Evolutionary conservation across 139 green algal genomes (phyloP).

Genomic region (Chlorella sorokiniana): DNA sequence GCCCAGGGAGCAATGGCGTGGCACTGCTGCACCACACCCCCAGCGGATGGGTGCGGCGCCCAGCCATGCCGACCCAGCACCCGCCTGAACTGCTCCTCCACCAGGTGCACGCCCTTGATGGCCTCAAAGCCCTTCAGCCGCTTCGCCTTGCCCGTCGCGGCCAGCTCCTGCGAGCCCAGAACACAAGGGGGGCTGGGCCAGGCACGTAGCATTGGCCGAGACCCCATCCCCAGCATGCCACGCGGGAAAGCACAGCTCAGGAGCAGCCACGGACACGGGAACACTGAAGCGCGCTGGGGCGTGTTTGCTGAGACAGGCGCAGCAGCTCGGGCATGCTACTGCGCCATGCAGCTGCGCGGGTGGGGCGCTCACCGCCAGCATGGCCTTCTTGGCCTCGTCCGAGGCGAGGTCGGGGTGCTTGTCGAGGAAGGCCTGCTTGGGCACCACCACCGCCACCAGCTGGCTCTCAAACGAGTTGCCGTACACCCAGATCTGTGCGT

Average conservation of each 20-base stretch:
- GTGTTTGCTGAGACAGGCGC: too few species aligned
- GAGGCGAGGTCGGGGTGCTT: background rate
- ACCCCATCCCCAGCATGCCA: too few species aligned
- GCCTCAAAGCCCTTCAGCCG: slow-evolving; percentile 89
- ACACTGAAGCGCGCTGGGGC: too few species aligned
- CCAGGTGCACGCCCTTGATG: slow-evolving; percentile 69
- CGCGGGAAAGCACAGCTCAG: background rate
- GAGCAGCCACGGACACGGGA: too few species aligned
- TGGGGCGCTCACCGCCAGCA: slow-evolving; percentile 53
- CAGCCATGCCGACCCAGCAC: background rate
- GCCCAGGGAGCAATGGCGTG: background rate
- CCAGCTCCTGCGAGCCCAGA: slow-evolving; percentile 41
- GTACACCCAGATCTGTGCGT: slow-evolving; percentile 78
- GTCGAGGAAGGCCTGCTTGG: slow-evolving; percentile 42
- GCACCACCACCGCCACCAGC: slow-evolving; percentile 91
- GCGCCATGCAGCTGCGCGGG: too few species aligned
- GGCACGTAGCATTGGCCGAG: too few species aligned
- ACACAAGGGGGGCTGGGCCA: background rate
- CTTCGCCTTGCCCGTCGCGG: slow-evolving; percentile 71
- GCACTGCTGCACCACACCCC: background rate
- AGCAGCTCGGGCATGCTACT: too few species aligned
- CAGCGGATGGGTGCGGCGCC: background rate
- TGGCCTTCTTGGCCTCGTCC: slow-evolving; percentile 39
- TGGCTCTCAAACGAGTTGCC: slow-evolving; percentile 70
- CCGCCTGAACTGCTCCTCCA: slow-evolving; percentile 49